Evolutionary conservation across 106 monocot species (phyloP), one percentile per base, ranked within the genome.

Genomic region (Allium cepa): DNA sequence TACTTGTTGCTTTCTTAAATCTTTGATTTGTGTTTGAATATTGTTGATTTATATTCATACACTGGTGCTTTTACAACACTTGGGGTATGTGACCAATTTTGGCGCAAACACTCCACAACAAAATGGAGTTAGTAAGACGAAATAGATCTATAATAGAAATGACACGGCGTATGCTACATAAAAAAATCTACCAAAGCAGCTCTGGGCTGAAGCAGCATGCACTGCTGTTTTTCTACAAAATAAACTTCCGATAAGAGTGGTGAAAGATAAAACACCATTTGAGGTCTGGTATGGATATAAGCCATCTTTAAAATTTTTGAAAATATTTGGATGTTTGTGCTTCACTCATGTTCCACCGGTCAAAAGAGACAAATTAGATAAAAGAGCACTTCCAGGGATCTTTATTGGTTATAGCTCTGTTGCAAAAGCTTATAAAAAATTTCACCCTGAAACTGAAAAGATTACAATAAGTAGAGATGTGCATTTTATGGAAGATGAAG

Each of bases 381-480:
- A 47, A 47, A 47, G 46, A 2, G 46, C 48, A 47, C 46, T 7
- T 2, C 28, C 66, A 49, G 53, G 56, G 27, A 55, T 68, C 53
- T 68, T 68, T 68, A 68, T 53, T 53, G 68, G 68, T 11, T 53
- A 53, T 52, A 68, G 51, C 68, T 15, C 0, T 50, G 22, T 68
- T 26, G n/a, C 9, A 51, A 68, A 68, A 27, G 68, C 68, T 53
- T 68, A 68, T 68, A 68, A 68, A 68, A 52, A 22, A 53, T 51
- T 68, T 12, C 68, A 53, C 10, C 68, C 68, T 18, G 26, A 68
- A 68, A 68, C 51, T 68, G 8, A 26, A 53, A 68, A 53, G 18
- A 68, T 68, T 53, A 27, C 55, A 53, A 17, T 70, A 45, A 70
- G 58, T 3, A 70, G 56, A 27, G 58, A 70, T 58, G 70, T 70